Evolutionary conservation across 306 rosid genomes (phyloP), one percentile per base, ranked within the genome.

Genomic region (Lotus japonicus): DNA sequence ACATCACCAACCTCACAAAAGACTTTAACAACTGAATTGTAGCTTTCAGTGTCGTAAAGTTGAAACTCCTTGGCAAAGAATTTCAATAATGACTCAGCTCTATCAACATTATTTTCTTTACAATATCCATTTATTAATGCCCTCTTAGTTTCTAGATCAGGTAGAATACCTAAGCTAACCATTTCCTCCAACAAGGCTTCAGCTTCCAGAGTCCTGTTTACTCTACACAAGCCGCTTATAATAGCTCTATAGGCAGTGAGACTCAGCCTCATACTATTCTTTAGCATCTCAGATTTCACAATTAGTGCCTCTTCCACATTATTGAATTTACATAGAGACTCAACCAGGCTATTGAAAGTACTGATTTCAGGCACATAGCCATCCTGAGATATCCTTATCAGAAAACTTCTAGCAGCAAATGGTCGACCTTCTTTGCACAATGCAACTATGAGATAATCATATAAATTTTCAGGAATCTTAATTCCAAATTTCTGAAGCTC

Each of bases 351-450:
- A 63, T 56, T 77, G 23, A 76, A 86, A 61, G 84, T 88, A 55
- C 28, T 75, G 17, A 55, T 31, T 75, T 73, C 50, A 31, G 87
- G 94, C 58, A 52, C 62, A 72, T 80, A 83, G 57, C 84, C 84
- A 35, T 82, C 81, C 15, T 36, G 36, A 63, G 78, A 77, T 66
- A 83, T 68, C 75, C 97, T 88, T 36, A 62, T 77, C 58, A 92
- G 67, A 46, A 92, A 81, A 64, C 83, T 92, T 82, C 70, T 85
- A 21, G 96, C 97, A 11, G 98, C 98, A 68, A 86, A 86, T 1
- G 98, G 97, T n/a, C 85, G 80, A 79, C 76, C 74, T 70, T 86
- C 94, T 21, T 42, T 80, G 57, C 97, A 92, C 74, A 89, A 79
- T 2, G 79, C 80, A 21, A 76, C 83, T 23, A 89, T 35, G 12